phyloP scores from a whole-genome alignment of 1,284 basidiomycete species.

The Ceratobasidium sp. region DNA sequence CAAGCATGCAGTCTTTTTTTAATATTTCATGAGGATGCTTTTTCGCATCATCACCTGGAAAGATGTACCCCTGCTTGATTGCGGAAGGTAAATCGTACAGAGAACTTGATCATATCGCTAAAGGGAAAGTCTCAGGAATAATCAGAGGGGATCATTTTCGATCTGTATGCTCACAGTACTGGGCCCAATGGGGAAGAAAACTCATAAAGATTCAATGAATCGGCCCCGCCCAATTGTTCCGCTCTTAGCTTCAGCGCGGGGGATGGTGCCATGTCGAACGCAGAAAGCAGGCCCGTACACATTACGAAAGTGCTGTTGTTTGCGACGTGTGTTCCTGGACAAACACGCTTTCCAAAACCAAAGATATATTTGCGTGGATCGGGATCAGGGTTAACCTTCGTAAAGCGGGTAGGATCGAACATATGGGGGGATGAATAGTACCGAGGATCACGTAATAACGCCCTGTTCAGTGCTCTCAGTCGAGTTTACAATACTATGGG shows the following conservation, averaged over 20 bases:
- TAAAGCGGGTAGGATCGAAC: slow-evolving; percentile 41
- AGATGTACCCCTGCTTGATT: no score
- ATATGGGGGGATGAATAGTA: slow-evolving; percentile 31
- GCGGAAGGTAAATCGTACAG: no score
- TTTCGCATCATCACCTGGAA: no score
- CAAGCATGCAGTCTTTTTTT: no score
- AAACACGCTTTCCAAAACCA: slow-evolving; percentile 30
- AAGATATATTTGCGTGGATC: slow-evolving; percentile 27
- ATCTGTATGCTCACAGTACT: no score
- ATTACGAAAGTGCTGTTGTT: slow-evolving; percentile 35
- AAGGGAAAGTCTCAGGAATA: no score
- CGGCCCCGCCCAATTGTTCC: background rate
- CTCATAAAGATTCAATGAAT: background rate
- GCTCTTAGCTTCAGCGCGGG: background rate
- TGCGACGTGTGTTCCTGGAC: slow-evolving; percentile 40
- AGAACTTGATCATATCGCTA: no score
- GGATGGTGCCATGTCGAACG: background rate
- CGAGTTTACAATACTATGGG: background rate
- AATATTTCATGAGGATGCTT: no score
- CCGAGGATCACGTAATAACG: slow-evolving; percentile 37
- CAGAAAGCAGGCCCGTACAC: slow-evolving; percentile 14
- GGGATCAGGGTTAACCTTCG: slow-evolving; percentile 33
- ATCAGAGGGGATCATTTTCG: no score
- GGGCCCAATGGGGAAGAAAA: no score
- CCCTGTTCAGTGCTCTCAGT: slow-evolving; percentile 6